Conservation (phyloP, 768 basidiomycete genomes). For the Boletus insuetus region DNA sequence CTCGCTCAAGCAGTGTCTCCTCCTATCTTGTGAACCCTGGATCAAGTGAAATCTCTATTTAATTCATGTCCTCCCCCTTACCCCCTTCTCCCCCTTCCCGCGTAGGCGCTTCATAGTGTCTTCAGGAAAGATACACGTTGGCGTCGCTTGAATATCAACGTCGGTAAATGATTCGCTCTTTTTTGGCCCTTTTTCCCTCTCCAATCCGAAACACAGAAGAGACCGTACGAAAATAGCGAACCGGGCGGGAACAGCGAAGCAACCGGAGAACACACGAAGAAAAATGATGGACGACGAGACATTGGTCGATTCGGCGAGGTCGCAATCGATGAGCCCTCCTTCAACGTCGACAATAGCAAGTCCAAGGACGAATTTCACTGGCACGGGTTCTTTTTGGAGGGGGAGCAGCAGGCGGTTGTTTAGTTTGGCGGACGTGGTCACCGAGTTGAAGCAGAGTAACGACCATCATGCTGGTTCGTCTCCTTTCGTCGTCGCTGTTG, state of each 20-base stretch:
- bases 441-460: constrained; percentile 41
- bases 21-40: constrained; percentile 14
- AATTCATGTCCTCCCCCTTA: not conserved
- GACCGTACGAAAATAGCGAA: not conserved
- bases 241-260: not conserved
- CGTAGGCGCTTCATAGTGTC: constrained; percentile 11
- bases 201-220: not conserved
- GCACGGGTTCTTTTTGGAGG: not conserved
- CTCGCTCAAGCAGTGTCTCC: not conserved
- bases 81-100: not conserved
- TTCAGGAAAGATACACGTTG: not conserved
- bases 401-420: constrained; percentile 37
- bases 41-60: constrained; percentile 10
- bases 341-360: constrained; percentile 17
- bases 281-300: constrained; percentile 27
- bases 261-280: not conserved
- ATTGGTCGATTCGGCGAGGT: constrained; percentile 17
- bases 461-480: constrained; percentile 31
- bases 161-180: no score
- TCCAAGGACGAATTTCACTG: constrained; percentile 5
- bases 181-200: no score
- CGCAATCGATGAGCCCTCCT: constrained; percentile 18
- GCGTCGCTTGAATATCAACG: constrained; percentile 8
- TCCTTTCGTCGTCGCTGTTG: not conserved
- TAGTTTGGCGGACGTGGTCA: constrained; percentile 43